A percentile compares a stretch with the other conserved stretches of the same genome.
These are phyloP conservation scores for Flaveria bidentis DNA, from an alignment of 129 eudicot species.

Conservation along the genomic window DNA sequence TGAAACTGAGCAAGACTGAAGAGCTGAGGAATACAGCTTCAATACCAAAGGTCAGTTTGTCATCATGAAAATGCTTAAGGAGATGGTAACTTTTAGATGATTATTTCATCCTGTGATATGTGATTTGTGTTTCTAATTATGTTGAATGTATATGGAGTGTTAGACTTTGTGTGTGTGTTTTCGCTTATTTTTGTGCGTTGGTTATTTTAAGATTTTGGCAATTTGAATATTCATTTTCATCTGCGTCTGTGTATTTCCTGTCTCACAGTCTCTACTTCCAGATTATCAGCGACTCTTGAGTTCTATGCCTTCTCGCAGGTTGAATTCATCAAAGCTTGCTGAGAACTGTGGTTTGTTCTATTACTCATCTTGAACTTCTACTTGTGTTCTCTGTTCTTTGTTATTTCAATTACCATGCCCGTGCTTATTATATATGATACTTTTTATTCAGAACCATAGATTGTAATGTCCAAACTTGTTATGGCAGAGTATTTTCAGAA, in stretches of 20 bases:
- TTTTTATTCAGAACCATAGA: constrained; percentile 13
- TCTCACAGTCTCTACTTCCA: constrained; percentile 97
- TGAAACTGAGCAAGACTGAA: constrained; percentile 77
- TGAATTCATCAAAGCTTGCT: constrained; percentile 91
- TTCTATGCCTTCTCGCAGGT: constrained; percentile 97
- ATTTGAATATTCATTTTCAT: constrained; percentile 43
- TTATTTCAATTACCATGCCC: constrained; percentile 5
- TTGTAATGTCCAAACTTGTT: constrained; percentile 16
- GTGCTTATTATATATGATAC: constrained; percentile 9
- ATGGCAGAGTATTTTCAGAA: constrained; percentile 94
- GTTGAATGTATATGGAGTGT: constrained; percentile 7
- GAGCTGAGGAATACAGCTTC: constrained; percentile 86
- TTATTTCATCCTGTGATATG: not conserved
- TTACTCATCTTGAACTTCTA: constrained; percentile 17
- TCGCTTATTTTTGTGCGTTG: constrained; percentile 19
- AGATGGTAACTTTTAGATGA: constrained; percentile 14
- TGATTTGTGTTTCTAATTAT: constrained; percentile 14
- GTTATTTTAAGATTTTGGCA: constrained; percentile 34
- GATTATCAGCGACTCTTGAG: constrained; percentile 98
- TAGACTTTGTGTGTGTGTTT: constrained; percentile 11
- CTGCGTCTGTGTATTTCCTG: constrained; percentile 48
- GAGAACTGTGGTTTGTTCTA: constrained; percentile 86
- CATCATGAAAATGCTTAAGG: constrained; percentile 16
- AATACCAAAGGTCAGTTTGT: constrained; percentile 81
- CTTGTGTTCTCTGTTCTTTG: not conserved